Base-by-base conservation (phyloP, 768 basidiomycete genomes). In the Asterophora parasitica region DNA sequence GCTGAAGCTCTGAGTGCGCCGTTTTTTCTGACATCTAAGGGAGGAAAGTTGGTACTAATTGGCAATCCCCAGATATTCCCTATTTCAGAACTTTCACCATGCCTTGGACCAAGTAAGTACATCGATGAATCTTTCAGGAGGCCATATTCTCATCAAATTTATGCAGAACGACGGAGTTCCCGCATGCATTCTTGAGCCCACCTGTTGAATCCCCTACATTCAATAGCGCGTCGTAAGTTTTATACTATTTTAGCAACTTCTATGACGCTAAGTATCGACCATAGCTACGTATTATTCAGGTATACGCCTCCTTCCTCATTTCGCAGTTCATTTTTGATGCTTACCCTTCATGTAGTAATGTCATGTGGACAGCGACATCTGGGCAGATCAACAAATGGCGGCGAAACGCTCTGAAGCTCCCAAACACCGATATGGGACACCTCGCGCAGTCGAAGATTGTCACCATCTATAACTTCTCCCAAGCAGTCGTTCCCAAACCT, bases 391-490 rank as follows among this genome's bases (percentile, higher is more conserved):
- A 86, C 59, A 66, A 68, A 41, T 86, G 84, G 84, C 65, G 84
- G 38, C 72, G 74, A 49, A 63, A 79, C 30, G 64, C 68, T 3
- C 67, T 86, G 40, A 58, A 66, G 12, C 59, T 86, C 10, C 59
- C 56, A 4, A 66, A 70, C 34, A 85, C 82, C 0, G 77, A 83
- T 51, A 79, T 85, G 77, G 74, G 76, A 3, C 74, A 78, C 49
- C 56, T 80, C 16, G 75, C 75, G 2, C 76, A 81, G 46, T 74
- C 75, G n/a, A 81, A 83, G 53, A 77, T 79, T 13, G 71, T 76
- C 0, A 81, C 81, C 53, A 72, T 84, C 32, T 85, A 85, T 64
- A 83, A 85, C 58, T 85, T 86, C 56, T 81, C 78, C n/a, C 69
- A 69, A 55, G 76, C 74, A 54, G 36, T 61, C 56, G 83, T 85